Base-by-base conservation (phyloP, 768 basidiomycete genomes). In the Leccinum broughii region DNA sequence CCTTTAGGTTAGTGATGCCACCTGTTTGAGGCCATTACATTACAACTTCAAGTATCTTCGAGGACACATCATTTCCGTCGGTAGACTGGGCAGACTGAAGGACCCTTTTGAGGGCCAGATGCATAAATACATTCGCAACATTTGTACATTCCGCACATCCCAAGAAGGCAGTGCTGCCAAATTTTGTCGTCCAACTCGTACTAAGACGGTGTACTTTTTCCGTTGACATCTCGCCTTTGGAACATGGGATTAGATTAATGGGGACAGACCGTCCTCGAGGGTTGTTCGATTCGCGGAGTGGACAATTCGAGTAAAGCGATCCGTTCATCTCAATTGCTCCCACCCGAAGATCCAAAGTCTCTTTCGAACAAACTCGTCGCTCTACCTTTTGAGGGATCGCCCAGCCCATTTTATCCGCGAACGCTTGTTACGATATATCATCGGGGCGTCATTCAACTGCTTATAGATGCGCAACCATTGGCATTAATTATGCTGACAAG, bases 221-320 rank as follows among this genome's bases (percentile, higher is more conserved):
- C 37, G 54, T 62, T 54, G 22, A 44, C 13, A 37, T 35, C 13
- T 4, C 62, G 63, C 28, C 34, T 51, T 32, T 24, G 24, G 39
- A 56, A 46, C 24, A 41, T 20, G 44, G 63, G 34, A 57, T 55
- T 64, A 61, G 41, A 57, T 62, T 64, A 61, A 64, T 35, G 35
- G 41, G 41, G 62, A 57, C n/a, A 26, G 61, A 57, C n/a, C 20
- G 10, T 41, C n/a, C 24, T 49, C 14, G 49, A 39, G 35, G 17
- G 28, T 34, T 13, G 28, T 51, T 37, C 51, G 49, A 14, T 58
- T 68, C 68, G 68, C 66, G 68, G 68, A 68, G 68, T 62, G 51
- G 58, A 48, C 56, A 8, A 65, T 68, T 59, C 10, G 56, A 67
- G 66, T 28, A 41, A 51, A 56, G 44, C 49, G 55, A 49, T 41